Base-by-base conservation (phyloP, 176 grass and related monocot genomes). In the Eleusine coracana region DNA sequence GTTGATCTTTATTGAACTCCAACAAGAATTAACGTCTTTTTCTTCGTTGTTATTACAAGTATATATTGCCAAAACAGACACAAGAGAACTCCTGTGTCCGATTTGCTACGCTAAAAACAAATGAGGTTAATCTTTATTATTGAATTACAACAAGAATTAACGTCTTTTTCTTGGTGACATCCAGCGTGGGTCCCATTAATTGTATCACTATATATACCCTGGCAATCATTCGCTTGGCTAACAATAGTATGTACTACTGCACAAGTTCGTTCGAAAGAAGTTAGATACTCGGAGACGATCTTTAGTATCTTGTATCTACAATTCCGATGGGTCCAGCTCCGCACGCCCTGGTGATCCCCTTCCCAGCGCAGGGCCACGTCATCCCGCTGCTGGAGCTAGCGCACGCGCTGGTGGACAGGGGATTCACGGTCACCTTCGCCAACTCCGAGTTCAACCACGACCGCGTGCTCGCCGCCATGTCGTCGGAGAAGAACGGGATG, bases 311-410 rank as follows among this genome's bases (percentile, higher is more conserved):
- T 34, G 31, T 34, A 27, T 67, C 28, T 40, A 48, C 11, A 39
- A 14, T 39, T 16, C 10, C 4, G 49, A 76, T 76, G 82, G 17
- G 23, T 36, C 44, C 44, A 7, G 40, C 4, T 1, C 86, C 66
- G 9, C 86, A 87, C 18, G 82, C 78, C 13, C 63, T 94, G 2
- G 54, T 92, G 48, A 62, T 95, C 73, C 87, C 90, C 5, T 95
- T 64, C 73, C 93, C 93, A 14, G 82, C 70, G 31, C 90, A 92
- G 70, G 90, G 93, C 67, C 93, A 96, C 59, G 88, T 96, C 21
- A 90, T 88, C 66, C 88, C 87, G 5, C 63, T 92, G 2, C 48
- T 95, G 70, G 90, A 85, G 73, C 79, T 92, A 12, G 84, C 90
- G 18, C 83, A 92, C 76, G 54, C 41, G 34, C 38, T 95, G 62